Conservation (phyloP, 2,329 filamentous ascomycete genomes). For the Alternaria alternata region DNA sequence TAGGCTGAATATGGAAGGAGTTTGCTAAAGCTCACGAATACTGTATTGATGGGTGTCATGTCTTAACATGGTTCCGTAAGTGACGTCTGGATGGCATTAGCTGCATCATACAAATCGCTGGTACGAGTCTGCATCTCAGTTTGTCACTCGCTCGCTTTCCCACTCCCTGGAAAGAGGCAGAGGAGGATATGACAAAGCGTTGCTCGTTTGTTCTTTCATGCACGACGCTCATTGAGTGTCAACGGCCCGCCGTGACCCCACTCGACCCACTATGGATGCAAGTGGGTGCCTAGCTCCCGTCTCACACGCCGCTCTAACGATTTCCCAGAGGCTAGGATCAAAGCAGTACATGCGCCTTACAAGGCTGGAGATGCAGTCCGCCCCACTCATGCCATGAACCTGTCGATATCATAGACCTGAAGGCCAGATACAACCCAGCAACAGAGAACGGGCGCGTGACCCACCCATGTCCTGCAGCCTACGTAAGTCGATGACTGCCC, state of each 20-base stretch:
- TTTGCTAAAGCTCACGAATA: not conserved
- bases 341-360: not conserved
- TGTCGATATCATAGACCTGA: too few species aligned
- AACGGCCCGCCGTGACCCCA: not conserved
- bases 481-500: not conserved
- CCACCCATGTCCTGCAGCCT: not conserved
- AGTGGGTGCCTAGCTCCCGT: not conserved
- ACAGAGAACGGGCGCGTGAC: not conserved
- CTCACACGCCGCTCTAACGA: not conserved
- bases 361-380: not conserved
- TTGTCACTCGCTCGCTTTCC: not conserved
- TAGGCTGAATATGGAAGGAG: not conserved
- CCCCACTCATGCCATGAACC: not conserved
- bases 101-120: not conserved
- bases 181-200: not conserved
- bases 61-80: not conserved
- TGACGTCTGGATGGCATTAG: too few species aligned
- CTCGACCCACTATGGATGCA: not conserved
- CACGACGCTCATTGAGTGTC: not conserved
- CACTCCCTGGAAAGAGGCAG: not conserved
- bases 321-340: not conserved
- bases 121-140: not conserved
- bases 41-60: not conserved
- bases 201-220: not conserved
- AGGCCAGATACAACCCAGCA: not conserved